Percentiles rank a stretch among this genome's conserved stretches.
Evolutionary conservation across 1,139 yeast species (phyloP).

Genomic region (Zhuliangozyma blackwelliae): DNA sequence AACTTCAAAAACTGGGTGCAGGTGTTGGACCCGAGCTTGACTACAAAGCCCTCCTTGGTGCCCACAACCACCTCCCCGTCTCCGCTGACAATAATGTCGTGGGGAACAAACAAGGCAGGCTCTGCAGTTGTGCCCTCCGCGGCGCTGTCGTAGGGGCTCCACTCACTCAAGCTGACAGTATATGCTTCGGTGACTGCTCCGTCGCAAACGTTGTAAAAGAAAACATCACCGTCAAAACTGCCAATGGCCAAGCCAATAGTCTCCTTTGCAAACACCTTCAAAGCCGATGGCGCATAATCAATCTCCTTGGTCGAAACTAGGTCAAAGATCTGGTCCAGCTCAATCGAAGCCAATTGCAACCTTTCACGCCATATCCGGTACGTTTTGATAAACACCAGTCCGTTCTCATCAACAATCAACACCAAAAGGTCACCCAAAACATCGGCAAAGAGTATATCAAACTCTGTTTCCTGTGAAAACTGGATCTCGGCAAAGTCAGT

Average conservation of each 20-base stretch:
- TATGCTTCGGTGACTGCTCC: not conserved
- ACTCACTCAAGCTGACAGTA: slow-evolving; percentile 3
- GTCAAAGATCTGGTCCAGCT: not conserved
- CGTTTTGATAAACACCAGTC: too few species aligned
- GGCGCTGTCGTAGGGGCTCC: slow-evolving; percentile 6
- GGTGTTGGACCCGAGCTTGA: slow-evolving; percentile 12
- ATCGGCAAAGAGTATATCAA: slow-evolving; percentile 15
- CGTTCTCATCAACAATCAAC: slow-evolving; percentile 13
- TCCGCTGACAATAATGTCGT: slow-evolving; percentile 18
- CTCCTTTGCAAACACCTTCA: slow-evolving; percentile 8
- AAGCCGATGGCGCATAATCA: slow-evolving; percentile 17
- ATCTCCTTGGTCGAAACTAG: not conserved
- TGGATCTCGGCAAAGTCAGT: slow-evolving; percentile 16
- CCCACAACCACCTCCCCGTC: slow-evolving; percentile 20
- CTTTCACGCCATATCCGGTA: too few species aligned
- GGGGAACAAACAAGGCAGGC: not conserved
- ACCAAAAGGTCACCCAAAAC: slow-evolving; percentile 10
- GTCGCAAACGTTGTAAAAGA: slow-evolving; percentile 4
- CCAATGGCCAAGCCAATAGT: slow-evolving; percentile 14
- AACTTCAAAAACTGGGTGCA: slow-evolving; percentile 16
- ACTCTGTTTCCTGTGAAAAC: slow-evolving; percentile 7
- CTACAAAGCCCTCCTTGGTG: slow-evolving; percentile 25
- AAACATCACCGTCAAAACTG: slow-evolving; percentile 17
- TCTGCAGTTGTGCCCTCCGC: too few species aligned
- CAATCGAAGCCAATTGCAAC: too few species aligned